Conservation (phyloP, 306 rosid species). For the Urtica urens region DNA sequence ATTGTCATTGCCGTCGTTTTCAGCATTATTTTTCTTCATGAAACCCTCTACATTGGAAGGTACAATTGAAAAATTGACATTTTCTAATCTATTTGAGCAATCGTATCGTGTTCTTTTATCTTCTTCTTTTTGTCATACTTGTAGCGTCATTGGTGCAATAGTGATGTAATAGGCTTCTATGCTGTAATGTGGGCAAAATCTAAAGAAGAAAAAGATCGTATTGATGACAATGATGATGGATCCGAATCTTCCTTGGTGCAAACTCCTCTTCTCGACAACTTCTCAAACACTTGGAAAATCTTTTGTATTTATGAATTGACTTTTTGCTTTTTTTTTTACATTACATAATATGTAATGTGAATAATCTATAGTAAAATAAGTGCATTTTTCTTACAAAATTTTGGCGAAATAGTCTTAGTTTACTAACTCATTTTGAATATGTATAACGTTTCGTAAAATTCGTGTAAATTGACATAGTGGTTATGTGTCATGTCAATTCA, state of each 20-base stretch:
- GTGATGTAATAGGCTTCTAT: conserved; percentile 41
- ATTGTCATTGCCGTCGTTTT: conserved; percentile 53
- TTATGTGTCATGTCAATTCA: too few relatives aligned
- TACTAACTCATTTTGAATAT: too few relatives aligned
- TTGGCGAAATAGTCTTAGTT: too few relatives aligned
- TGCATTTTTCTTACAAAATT: too few relatives aligned
- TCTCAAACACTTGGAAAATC: conserved; percentile 1
- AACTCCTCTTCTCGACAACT: conserved; percentile 29
- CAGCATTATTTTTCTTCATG: conserved; percentile 46
- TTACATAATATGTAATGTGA: too few relatives aligned
- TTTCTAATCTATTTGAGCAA: too few relatives aligned
- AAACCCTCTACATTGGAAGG: conserved; percentile 50
- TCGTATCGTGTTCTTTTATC: not conserved
- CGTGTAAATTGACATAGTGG: too few relatives aligned
- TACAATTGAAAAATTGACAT: conserved; percentile 1
- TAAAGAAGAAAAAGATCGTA: conserved; percentile 19
- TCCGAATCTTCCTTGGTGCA: conserved; percentile 9
- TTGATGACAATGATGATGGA: conserved; percentile 3
- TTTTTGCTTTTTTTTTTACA: too few relatives aligned
- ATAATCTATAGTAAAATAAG: too few relatives aligned
- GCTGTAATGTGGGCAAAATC: conserved; percentile 55
- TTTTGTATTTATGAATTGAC: too few relatives aligned
- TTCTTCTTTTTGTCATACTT: not conserved
- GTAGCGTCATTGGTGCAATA: conserved; percentile 40
- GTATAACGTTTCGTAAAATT: too few relatives aligned